Conservation (phyloP, 257 asterid species). For the Mitragyna speciosa region DNA sequence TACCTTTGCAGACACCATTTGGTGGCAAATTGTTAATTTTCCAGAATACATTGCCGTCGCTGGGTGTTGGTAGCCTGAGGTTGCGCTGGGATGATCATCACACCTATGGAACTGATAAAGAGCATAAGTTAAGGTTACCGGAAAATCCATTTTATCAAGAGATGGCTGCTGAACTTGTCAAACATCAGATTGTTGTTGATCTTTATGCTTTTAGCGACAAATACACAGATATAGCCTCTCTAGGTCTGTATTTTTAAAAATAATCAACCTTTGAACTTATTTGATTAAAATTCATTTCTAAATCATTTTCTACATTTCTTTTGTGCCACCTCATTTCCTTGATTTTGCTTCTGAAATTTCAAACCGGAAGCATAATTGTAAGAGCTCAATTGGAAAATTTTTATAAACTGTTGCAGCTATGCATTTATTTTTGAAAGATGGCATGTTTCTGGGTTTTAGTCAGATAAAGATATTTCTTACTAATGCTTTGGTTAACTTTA, state of each 20-base stretch:
- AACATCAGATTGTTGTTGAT: constrained; percentile 61
- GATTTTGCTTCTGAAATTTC: not conserved
- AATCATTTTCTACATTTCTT: not conserved
- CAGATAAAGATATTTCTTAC: not conserved
- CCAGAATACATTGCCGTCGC: constrained; percentile 71
- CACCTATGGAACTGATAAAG: constrained; percentile 63
- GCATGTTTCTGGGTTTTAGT: not conserved
- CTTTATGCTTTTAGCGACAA: constrained; percentile 71
- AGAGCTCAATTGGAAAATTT: not conserved
- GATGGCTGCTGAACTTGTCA: constrained; percentile 75
- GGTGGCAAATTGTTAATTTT: constrained; percentile 75
- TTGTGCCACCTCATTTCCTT: not conserved
- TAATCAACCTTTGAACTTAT: too few species aligned
- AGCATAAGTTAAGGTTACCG: constrained; percentile 55
- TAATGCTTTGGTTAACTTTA: too few species aligned
- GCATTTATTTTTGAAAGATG: not conserved
- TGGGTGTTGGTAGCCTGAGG: constrained; percentile 66
- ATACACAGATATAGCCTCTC: constrained; percentile 71
- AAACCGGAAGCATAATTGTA: not conserved
- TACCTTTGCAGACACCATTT: constrained; percentile 53
- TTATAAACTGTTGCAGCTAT: not conserved
- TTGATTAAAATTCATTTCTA: not conserved
- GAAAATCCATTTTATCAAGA: constrained; percentile 77
- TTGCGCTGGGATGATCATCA: constrained; percentile 59
- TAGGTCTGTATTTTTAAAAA: constrained; percentile 38